Evolutionary conservation across 768 basidiomycete species (phyloP).

Genomic region (Suillus bovinus): DNA sequence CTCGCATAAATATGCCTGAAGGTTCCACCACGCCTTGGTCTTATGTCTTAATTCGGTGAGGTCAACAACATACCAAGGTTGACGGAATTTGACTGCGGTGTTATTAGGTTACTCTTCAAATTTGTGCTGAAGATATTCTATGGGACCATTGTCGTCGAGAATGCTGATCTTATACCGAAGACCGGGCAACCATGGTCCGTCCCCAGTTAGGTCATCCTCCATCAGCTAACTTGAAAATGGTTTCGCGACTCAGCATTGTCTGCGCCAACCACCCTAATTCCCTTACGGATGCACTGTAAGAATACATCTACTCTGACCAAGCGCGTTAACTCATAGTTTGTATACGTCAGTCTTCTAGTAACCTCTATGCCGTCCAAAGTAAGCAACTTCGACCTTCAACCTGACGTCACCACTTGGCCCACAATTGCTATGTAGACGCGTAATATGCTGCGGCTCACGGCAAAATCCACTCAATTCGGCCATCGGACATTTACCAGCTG

Average conservation of each 20-base stretch:
- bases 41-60: conserved; percentile 67
- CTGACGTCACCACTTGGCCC: background rate
- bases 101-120: conserved; percentile 66
- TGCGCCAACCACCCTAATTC: conserved; percentile 88
- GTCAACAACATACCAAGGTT: conserved; percentile 1
- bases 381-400: conserved; percentile 17
- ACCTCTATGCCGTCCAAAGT: conserved; percentile 73
- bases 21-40: conserved; percentile 58
- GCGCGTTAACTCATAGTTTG: background rate
- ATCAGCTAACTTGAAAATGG: conserved; percentile 1
- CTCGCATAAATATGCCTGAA: conserved; percentile 29
- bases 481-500: conserved; percentile 83
- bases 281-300: conserved; percentile 83
- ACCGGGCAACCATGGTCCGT: conserved; percentile 73
- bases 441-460: conserved; percentile 80
- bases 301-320: conserved; percentile 3
- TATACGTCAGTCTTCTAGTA: conserved; percentile 57
- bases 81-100: conserved; percentile 7
- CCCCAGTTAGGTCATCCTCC: background rate
- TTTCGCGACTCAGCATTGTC: conserved; percentile 57
- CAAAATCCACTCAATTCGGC: conserved; percentile 87
- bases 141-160: conserved; percentile 84
- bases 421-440: conserved; percentile 54
- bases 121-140: conserved; percentile 92
- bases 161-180: conserved; percentile 65